Evolutionary conservation across 176 grass and related monocot species (phyloP), one percentile per base, ranked within the genome.

Genomic region (Carex parvula): DNA sequence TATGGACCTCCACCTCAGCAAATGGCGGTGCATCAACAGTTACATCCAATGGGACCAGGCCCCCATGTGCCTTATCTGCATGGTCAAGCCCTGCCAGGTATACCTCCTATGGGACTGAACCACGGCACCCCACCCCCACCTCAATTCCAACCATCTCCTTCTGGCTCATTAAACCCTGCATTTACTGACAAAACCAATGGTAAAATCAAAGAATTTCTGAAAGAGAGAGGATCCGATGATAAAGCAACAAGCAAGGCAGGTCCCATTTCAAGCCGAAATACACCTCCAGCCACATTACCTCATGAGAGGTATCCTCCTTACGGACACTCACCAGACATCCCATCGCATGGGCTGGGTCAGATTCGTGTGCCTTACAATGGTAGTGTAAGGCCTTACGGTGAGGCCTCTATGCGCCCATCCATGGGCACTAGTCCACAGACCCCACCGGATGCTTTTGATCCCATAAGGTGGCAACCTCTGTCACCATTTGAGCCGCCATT

Each of bases 121-220:
- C 64, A 89, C 92, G 69, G 70, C 60, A 18, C 33, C 20, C 56
- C 85, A 53, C 53, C 67, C 65, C 79, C 70, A 13, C 90, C 89
- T 65, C 80, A 88, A 89, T 86, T 88, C 83, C 90, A 94, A 30
- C 88, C 88, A 74, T 90, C 60, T 79, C 71, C 84, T 66, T 39
- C 72, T 33, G 84, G 81, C 16, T 70, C 79, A 20, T 16, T 48
- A 66, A 89, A 87, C 24, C 55, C 18, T 21, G 32, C 35, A 81
- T 42, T 39, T 37, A 39, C 52, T 60, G 33, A 80, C 2, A 30
- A 56, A 18, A 33, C 15, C 20, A 73, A 73, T 73, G 70, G 70
- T 73, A 73, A 73, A 50, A 52, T 73, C 18, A 73, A 50, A 48
- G n/a, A 73, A 48, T 8, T 35, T 67, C 8, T 73, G 16, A 71